Evolutionary conservation across 1,139 yeast species (phyloP).

Genomic region (Trichomonascaceae sp.): DNA sequence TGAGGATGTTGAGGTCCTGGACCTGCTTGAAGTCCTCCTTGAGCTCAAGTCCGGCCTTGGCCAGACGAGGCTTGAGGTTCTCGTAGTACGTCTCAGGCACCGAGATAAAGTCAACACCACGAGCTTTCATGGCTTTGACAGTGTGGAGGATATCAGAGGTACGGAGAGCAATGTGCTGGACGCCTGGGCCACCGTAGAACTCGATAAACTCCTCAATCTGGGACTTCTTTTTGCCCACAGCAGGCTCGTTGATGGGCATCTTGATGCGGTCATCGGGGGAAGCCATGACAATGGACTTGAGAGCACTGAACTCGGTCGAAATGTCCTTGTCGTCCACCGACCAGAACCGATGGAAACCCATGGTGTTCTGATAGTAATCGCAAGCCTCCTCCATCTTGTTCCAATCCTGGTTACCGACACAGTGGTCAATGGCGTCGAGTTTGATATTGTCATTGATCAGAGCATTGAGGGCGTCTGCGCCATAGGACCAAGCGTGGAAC

Average conservation of each 20-base stretch:
- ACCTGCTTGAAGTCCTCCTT: constrained; percentile 38
- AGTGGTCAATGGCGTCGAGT: constrained; percentile 48
- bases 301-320: constrained; percentile 54
- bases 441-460: constrained; percentile 26
- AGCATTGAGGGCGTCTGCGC: constrained; percentile 13
- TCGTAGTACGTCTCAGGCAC: constrained; percentile 46
- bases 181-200: constrained; percentile 66
- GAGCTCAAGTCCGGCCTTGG: constrained; percentile 29
- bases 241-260: constrained; percentile 81
- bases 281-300: constrained; percentile 67
- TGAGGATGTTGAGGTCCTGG: constrained; percentile 39
- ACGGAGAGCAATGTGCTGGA: constrained; percentile 65
- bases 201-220: constrained; percentile 77
- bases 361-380: constrained; percentile 41
- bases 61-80: constrained; percentile 33
- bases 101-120: constrained; percentile 60
- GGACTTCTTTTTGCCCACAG: constrained; percentile 47
- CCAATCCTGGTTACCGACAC: constrained; percentile 72
- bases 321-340: constrained; percentile 69
- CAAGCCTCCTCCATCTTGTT: constrained; percentile 48
- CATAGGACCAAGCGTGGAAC: constrained; percentile 18
- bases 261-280: constrained; percentile 51
- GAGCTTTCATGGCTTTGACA: constrained; percentile 36
- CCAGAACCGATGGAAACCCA: constrained; percentile 73
- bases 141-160: constrained; percentile 49